Evolutionary conservation across 257 asterid species (phyloP).

Genomic region (Petunia axillaris): DNA sequence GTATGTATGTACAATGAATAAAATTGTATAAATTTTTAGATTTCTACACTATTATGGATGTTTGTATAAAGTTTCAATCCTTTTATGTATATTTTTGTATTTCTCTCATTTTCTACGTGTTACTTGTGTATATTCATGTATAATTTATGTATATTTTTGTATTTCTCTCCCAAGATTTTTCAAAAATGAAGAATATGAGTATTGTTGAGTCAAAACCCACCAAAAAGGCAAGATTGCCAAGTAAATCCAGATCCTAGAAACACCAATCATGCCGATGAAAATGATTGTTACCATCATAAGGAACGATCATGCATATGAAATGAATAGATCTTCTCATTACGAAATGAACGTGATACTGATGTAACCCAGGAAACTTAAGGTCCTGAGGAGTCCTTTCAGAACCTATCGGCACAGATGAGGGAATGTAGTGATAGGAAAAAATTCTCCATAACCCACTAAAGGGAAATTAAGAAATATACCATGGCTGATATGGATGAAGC

Average conservation of each 20-base stretch:
- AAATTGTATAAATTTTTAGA: too few species aligned
- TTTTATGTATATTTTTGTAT: too few species aligned
- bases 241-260: not conserved
- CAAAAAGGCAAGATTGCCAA: not conserved
- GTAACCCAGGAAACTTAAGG: not conserved
- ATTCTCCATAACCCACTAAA: not conserved
- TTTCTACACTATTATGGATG: too few species aligned
- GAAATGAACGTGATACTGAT: not conserved
- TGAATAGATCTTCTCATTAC: not conserved
- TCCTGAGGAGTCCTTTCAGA: not conserved
- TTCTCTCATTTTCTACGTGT: too few species aligned
- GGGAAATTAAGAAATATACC: not conserved
- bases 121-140: too few species aligned
- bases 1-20: too few species aligned
- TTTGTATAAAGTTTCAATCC: too few species aligned
- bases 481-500: constrained; percentile 1
- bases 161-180: not conserved
- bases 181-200: constrained; percentile 11
- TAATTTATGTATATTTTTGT: too few species aligned
- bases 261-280: constrained; percentile 10
- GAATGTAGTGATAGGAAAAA: not conserved
- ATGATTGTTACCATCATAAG: not conserved
- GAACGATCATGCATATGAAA: not conserved
- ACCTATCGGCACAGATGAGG: not conserved
- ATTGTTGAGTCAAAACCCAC: not conserved